A percentile compares a stretch with the other conserved stretches of the same genome.
Evolutionary conservation across 768 basidiomycete species (phyloP).

Genomic region (Saitozyma podzolica): DNA sequence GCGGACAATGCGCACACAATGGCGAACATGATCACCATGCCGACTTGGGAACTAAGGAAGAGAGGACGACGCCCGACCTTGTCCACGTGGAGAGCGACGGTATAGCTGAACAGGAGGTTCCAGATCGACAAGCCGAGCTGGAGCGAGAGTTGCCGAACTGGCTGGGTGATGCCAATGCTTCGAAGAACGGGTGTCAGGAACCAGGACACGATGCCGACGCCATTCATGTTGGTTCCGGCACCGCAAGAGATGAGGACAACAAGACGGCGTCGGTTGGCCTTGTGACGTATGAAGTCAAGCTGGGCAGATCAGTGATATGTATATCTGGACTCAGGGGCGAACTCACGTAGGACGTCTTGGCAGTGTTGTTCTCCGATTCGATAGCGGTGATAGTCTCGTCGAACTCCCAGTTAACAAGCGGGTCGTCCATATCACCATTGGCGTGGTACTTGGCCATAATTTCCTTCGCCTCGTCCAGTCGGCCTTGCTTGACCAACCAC

Average conservation of each 20-base stretch:
- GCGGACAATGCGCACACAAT: conserved; percentile 26
- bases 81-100: conserved; percentile 30
- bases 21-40: conserved; percentile 17
- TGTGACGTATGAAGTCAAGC: not conserved
- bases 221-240: conserved; percentile 10
- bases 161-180: conserved; percentile 30
- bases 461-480: conserved; percentile 5
- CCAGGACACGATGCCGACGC: conserved; percentile 26
- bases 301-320: not conserved
- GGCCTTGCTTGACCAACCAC: not conserved
- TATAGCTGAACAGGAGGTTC: conserved; percentile 15
- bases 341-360: conserved; percentile 5
- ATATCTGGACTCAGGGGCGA: not conserved
- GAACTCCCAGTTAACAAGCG: conserved; percentile 20
- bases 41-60: conserved; percentile 20
- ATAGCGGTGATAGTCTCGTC: conserved; percentile 6
- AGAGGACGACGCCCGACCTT: conserved; percentile 35
- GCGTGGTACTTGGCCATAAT: conserved; percentile 18
- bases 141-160: conserved; percentile 6
- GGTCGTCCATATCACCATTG: conserved; percentile 22
- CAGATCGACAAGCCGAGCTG: conserved; percentile 10
- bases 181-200: conserved; percentile 22
- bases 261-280: conserved; percentile 1
- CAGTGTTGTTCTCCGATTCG: not conserved
- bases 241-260: not conserved